A percentile compares a stretch with the other conserved stretches of the same genome.
Evolutionary conservation across 2,329 filamentous ascomycete species (phyloP).

Genomic region (Davidsoniella australis): DNA sequence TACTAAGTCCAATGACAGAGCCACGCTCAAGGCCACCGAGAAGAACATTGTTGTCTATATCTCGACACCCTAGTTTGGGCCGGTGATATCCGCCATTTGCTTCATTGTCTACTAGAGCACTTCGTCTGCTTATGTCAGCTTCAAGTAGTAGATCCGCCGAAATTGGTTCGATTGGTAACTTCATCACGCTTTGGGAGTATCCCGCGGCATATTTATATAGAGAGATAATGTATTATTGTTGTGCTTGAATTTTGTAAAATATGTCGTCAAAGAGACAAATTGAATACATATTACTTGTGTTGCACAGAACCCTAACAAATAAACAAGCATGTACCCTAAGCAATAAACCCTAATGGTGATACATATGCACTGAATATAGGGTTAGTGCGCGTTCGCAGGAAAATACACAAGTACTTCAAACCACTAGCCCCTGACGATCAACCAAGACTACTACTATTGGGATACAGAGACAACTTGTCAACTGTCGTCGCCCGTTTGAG

Average conservation of each 20-base stretch:
- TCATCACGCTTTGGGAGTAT: background rate
- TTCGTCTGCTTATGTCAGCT: slow-evolving; percentile 24
- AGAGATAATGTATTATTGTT: too few relatives aligned
- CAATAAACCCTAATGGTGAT: too few relatives aligned
- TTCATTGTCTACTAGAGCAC: slow-evolving; percentile 19
- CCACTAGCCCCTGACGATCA: too few relatives aligned
- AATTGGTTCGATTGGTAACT: slow-evolving; percentile 20
- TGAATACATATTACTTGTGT: background rate
- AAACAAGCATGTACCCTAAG: too few relatives aligned
- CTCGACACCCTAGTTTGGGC: slow-evolving; percentile 27
- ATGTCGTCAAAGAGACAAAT: background rate
- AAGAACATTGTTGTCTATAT: slow-evolving; percentile 32
- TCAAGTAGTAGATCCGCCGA: slow-evolving; percentile 27
- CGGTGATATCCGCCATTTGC: slow-evolving; percentile 16
- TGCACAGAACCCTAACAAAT: too few relatives aligned
- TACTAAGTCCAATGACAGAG: slow-evolving; percentile 34
- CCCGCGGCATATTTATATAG: too few relatives aligned
- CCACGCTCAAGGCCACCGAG: slow-evolving; percentile 31
- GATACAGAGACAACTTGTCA: too few relatives aligned
- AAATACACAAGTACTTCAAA: too few relatives aligned
- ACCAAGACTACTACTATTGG: too few relatives aligned
- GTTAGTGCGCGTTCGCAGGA: too few relatives aligned
- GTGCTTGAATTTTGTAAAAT: background rate
- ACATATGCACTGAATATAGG: too few relatives aligned
- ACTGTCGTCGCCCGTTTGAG: too few relatives aligned